phyloP scores from a whole-genome alignment of 1,284 basidiomycete genomes.

The Chondrostereum purpureum region DNA sequence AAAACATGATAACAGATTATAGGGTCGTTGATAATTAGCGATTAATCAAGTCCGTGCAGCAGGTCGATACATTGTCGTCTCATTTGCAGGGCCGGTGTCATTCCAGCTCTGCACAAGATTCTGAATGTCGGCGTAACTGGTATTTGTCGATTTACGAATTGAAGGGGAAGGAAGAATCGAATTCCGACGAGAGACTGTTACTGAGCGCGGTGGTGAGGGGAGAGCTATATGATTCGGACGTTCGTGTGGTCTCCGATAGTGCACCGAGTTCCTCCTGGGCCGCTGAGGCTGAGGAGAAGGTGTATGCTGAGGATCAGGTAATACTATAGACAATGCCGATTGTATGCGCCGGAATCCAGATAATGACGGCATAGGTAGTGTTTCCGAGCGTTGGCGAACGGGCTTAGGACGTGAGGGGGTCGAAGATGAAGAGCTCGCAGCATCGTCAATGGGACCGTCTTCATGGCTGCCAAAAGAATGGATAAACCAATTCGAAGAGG shows the following conservation, averaged over 20 bases:
- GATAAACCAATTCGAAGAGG: slow-evolving; percentile 13
- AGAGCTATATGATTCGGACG: slow-evolving; percentile 5
- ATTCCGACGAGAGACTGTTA: slow-evolving; percentile 12
- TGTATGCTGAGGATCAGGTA: slow-evolving; percentile 18
- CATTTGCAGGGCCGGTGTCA: slow-evolving; percentile 47
- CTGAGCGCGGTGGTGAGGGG: slow-evolving; percentile 17
- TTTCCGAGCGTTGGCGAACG: slow-evolving; percentile 2
- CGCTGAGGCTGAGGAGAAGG: slow-evolving; percentile 14
- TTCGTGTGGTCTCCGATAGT: slow-evolving; percentile 10
- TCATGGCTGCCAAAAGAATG: slow-evolving; percentile 19
- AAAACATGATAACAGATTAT: too few species aligned
- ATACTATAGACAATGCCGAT: slow-evolving; percentile 32
- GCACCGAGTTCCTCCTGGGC: slow-evolving; percentile 7
- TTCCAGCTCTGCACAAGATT: slow-evolving; percentile 56
- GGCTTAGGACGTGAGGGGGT: not conserved
- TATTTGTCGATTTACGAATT: slow-evolving; percentile 36
- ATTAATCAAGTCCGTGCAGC: slow-evolving; percentile 1
- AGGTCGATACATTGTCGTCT: slow-evolving; percentile 35
- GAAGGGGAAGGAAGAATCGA: slow-evolving; percentile 40
- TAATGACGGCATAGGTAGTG: slow-evolving; percentile 13
- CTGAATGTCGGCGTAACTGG: slow-evolving; percentile 51
- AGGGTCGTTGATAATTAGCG: too few species aligned
- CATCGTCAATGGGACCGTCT: slow-evolving; percentile 20
- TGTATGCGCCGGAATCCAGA: slow-evolving; percentile 30
- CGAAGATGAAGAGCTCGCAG: slow-evolving; percentile 10